phyloP scores from a whole-genome alignment of 1,284 basidiomycete species.

The Rhodotorula sp. region DNA sequence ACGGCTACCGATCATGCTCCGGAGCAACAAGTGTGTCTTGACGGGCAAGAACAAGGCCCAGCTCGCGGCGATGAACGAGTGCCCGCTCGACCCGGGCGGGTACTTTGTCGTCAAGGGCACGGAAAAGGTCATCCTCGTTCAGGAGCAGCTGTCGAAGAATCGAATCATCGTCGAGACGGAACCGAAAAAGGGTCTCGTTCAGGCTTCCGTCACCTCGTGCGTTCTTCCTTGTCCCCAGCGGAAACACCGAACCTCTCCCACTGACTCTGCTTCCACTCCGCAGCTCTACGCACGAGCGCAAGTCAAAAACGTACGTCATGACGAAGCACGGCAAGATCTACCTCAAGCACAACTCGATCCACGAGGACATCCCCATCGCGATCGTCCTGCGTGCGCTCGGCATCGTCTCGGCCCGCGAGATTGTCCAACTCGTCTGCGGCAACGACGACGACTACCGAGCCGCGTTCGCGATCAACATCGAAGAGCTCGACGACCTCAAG shows the following conservation, averaged over 20 bases:
- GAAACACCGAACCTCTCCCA: not conserved
- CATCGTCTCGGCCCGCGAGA: conserved; percentile 96
- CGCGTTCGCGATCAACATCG: conserved; percentile 86
- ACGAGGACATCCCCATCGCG: conserved; percentile 95
- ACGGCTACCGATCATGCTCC: conserved; percentile 92
- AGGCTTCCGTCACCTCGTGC: conserved; percentile 95
- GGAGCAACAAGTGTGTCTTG: conserved; percentile 90
- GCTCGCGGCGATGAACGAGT: conserved; percentile 90
- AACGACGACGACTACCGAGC: conserved; percentile 85
- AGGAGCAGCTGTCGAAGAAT: conserved; percentile 99
- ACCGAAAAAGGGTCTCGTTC: conserved; percentile 83
- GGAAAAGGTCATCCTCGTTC: conserved; percentile 98
- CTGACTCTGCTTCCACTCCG: not conserved
- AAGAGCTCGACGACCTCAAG: conserved; percentile 76
- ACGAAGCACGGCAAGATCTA: conserved; percentile 94
- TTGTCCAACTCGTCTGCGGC: conserved; percentile 90
- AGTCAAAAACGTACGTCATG: conserved; percentile 97
- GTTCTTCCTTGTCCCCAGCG: conserved; percentile 50
- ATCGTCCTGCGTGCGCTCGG: conserved; percentile 96
- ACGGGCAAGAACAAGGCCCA: conserved; percentile 74
- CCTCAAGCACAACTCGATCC: conserved; percentile 96
- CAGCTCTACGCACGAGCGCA: conserved; percentile 95
- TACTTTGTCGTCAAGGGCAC: conserved; percentile 99
- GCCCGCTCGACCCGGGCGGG: conserved; percentile 95
- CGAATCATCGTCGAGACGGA: conserved; percentile 98